A percentile compares a stretch with the other conserved stretches of the same genome.
Evolutionary conservation across 306 rosid species (phyloP).

Genomic region (Rosa multiflora): DNA sequence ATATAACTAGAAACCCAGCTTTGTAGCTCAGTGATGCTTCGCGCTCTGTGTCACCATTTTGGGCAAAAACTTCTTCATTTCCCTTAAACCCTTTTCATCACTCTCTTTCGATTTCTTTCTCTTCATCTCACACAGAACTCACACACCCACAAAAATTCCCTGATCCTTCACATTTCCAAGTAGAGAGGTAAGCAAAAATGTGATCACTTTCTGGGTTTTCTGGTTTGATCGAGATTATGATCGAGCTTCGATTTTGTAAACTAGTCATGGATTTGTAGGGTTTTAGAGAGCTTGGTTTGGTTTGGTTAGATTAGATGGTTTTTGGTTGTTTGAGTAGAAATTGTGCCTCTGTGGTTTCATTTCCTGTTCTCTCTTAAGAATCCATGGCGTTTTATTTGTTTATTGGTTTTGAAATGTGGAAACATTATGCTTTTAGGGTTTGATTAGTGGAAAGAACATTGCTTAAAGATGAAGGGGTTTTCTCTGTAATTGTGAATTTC

Average conservation of each 20-base stretch:
- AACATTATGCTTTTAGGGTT: background rate
- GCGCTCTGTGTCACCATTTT: background rate
- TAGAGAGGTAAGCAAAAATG: background rate
- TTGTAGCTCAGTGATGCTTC: slow-evolving; percentile 5
- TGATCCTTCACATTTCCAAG: background rate
- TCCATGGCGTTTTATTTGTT: background rate
- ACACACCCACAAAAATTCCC: background rate
- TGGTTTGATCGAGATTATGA: background rate
- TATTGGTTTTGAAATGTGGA: background rate
- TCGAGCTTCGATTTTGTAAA: background rate
- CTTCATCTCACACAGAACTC: background rate
- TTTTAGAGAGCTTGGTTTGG: background rate
- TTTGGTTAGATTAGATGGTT: background rate
- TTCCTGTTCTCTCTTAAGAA: background rate
- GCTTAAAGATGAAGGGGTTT: background rate
- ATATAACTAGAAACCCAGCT: background rate
- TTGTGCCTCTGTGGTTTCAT: background rate
- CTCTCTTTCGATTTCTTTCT: background rate
- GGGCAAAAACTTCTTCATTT: background rate
- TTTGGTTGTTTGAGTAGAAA: background rate
- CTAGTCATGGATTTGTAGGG: background rate
- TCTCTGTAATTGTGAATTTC: background rate
- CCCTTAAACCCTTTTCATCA: background rate
- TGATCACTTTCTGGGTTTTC: background rate
- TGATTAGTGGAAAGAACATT: too few relatives aligned